Evolutionary conservation across 2,329 filamentous ascomycete genomes (phyloP), one percentile per base, ranked within the genome.

Genomic region (Pyrenophora graminea): DNA sequence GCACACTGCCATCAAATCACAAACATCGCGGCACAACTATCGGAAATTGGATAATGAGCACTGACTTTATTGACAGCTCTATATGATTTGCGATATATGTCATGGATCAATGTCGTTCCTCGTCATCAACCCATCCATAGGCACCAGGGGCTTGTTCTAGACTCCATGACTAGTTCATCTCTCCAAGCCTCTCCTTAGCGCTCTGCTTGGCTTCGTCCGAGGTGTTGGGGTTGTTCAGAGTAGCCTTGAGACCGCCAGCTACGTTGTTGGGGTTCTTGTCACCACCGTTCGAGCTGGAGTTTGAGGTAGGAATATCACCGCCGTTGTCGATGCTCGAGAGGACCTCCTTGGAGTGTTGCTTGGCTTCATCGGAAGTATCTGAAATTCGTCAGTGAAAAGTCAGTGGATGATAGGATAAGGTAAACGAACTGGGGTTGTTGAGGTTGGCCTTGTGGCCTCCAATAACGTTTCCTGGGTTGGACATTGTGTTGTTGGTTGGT

Each of bases 381-480:
- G 6, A 18, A 19, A 18, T 1, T n/a, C n/a, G 32, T 54, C 30
- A 50, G 45, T 39, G 10, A n/a, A 7, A 31, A 3, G 12, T 8
- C 4, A 18, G 10, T 12, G 8, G 6, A 5, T 25, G 4, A 7
- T 1, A 23, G 6, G 1, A 12, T 2, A 7, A 9, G 34, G 10
- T 18, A 18, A 15, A 55, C 60, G 25, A 54, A 73, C 71, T 81
- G 58, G 81, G 80, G 74, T 83, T 84, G 68, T 78, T 79, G 54
- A 84, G 61, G 66, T 77, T 81, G 51, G 81, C 82, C 77, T 85
- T 85, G 77, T 85, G 82, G 69, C 82, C 82, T 52, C 79, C 80
- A 58, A 80, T 77, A 56, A 82, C 63, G 56, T 83, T 79, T 70
- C 77, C 75, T 59, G 80, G 74, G 56, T 75, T 73, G 71, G 53